Conservation (phyloP, 2,329 filamentous ascomycete genomes). For the Cercospora janseana region DNA sequence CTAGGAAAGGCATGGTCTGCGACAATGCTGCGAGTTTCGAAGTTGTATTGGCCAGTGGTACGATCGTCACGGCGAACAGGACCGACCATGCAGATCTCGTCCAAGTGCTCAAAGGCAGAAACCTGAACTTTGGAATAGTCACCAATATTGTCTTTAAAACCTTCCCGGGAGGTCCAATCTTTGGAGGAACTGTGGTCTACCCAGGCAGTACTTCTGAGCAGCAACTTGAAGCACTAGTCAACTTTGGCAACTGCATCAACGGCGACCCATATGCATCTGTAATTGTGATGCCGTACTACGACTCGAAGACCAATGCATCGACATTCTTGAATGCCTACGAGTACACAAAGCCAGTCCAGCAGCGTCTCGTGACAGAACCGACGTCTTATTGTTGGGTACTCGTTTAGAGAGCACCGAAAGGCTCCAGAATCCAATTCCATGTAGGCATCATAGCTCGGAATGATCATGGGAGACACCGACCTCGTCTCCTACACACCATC, state of each 20-base stretch:
- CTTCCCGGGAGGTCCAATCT: slow-evolving; percentile 19
- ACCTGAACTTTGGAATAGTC: slow-evolving; percentile 30
- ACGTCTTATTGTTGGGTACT: too few species aligned
- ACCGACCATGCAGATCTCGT: slow-evolving; percentile 26
- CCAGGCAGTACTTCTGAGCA: slow-evolving; percentile 15
- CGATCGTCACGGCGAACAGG: slow-evolving; percentile 25
- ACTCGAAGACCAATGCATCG: slow-evolving; percentile 14
- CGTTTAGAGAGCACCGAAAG: too few species aligned
- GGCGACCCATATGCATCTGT: slow-evolving; percentile 19
- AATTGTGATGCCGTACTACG: slow-evolving; percentile 17
- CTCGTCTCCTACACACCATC: too few species aligned
- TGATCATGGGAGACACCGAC: too few species aligned
- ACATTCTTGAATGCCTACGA: slow-evolving; percentile 23
- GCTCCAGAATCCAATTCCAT: too few species aligned
- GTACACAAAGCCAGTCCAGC: slow-evolving; percentile 19
- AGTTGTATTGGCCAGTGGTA: slow-evolving; percentile 29
- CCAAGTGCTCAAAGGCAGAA: slow-evolving; percentile 28
- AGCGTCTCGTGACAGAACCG: too few species aligned
- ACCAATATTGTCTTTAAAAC: slow-evolving; percentile 28
- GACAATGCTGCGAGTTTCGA: slow-evolving; percentile 33
- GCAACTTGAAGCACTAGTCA: slow-evolving; percentile 18
- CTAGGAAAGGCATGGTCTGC: slow-evolving; percentile 29
- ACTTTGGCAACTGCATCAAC: slow-evolving; percentile 20
- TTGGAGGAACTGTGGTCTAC: slow-evolving; percentile 18
- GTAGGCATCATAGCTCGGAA: too few species aligned